Evolutionary conservation across 352 stramenopile species (phyloP), one percentile per base, ranked within the genome.

Genomic region (Pythium insidiosum): DNA sequence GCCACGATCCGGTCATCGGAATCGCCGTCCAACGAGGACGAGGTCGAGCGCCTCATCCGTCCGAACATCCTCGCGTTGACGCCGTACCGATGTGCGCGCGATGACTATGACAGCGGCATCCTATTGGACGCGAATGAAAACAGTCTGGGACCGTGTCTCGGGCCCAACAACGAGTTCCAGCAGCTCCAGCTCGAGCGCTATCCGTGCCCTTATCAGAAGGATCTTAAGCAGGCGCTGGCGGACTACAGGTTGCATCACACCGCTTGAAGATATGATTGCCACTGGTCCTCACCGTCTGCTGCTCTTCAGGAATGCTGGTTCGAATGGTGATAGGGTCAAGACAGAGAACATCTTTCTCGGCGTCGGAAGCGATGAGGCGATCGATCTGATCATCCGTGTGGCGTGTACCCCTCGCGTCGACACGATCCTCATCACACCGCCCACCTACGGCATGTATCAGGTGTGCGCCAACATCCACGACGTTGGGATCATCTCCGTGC

Each of bases 371-470:
- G 96, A 99, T 52, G 96, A 99, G 58, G 95, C 95, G 2, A 99
- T 99, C 62, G 96, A 99, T 57, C 66, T 99, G 30, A 78, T 99
- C 39, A 97, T 99, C 61, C 90, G 96, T 24, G 94, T 99, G 36
- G 96, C 97, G 49, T 99, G 95, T 57, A 81, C 73, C 18, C 96
- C 95, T 26, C 86, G 88, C 21, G 60, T 90, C 25, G 86, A 96
- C 50, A 93, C 94, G 51, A 97, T 99, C 28, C 56, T 99, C 33
- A 97, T 97, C 54, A 98, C 95, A 18, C 94, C 95, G 6, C 95
- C 96, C 5, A 99, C 95, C 0, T 99, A 99, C 65, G 95, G 95
- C 42, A 99, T 99, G 96, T 99, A 99, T 73, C 97, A 96, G 50
- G 96, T 99, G 30, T 99, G 93, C 57, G 95, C 95, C 41, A 97